A percentile compares a stretch with the other conserved stretches of the same genome.
Evolutionary conservation across 805 yeast genomes (phyloP).

Genomic region (Saitoella complicata): DNA sequence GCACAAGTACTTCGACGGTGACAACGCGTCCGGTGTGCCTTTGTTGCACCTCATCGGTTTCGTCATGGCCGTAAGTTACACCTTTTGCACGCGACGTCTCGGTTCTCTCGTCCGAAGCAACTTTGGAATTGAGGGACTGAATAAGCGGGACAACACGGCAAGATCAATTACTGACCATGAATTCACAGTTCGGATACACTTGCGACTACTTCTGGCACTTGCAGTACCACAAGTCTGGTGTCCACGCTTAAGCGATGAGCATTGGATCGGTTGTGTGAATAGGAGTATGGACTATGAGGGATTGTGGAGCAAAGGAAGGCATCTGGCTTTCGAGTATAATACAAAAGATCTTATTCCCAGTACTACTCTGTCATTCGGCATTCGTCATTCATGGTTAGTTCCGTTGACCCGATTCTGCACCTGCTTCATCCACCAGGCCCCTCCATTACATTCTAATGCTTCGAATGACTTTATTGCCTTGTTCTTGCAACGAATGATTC

Average conservation of each 20-base stretch:
- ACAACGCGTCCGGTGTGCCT: constrained; percentile 71
- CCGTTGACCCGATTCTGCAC: not conserved
- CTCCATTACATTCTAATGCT: too few species aligned
- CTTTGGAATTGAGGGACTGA: not conserved
- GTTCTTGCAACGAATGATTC: too few species aligned
- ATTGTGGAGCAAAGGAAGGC: not conserved
- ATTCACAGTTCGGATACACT: constrained; percentile 3
- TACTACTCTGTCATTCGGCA: not conserved
- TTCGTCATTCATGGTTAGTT: not conserved
- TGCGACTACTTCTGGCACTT: constrained; percentile 5
- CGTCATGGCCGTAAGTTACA: constrained; percentile 3
- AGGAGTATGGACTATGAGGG: too few species aligned
- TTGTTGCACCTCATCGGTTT: constrained; percentile 20
- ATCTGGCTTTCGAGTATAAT: not conserved
- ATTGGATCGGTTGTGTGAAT: too few species aligned
- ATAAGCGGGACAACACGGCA: not conserved
- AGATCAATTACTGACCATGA: constrained; percentile 1
- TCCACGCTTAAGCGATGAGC: not conserved
- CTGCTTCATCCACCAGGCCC: not conserved
- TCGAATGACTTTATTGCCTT: too few species aligned
- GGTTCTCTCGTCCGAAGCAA: not conserved
- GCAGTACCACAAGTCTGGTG: constrained; percentile 4
- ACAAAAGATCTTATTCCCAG: not conserved
- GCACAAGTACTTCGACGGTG: constrained; percentile 73
- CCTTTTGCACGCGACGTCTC: not conserved